Evolutionary conservation across 192 early-diverging fungal species (phyloP).

Genomic region (Allomyces macrogynus): DNA sequence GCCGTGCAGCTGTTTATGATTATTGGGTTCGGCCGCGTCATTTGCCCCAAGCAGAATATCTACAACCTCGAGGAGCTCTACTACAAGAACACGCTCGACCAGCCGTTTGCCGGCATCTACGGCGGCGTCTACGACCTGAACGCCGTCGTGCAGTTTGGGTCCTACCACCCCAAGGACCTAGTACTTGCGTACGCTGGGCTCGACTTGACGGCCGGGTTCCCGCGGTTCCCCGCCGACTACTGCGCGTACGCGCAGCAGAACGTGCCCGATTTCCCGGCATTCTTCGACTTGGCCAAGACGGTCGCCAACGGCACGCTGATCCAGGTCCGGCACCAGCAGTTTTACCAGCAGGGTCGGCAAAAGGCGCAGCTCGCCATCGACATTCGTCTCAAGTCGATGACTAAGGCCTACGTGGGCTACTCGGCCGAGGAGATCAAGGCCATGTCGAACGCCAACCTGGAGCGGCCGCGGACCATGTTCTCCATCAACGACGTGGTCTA

Average conservation of each 20-base stretch:
- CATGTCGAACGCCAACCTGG: not conserved
- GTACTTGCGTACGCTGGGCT: not conserved
- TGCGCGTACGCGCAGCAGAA: not conserved
- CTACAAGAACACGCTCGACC: slow-evolving; percentile 23
- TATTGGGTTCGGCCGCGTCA: slow-evolving; percentile 56
- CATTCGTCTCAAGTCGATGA: not conserved
- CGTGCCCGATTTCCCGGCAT: not conserved
- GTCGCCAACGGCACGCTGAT: not conserved
- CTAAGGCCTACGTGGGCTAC: not conserved
- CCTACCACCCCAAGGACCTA: not conserved
- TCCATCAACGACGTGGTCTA: slow-evolving; percentile 50
- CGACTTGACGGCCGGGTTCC: not conserved
- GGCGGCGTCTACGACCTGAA: slow-evolving; percentile 40
- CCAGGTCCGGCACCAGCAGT: not conserved
- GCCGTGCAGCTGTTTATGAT: slow-evolving; percentile 71
- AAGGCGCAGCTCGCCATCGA: not conserved
- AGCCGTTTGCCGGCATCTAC: slow-evolving; percentile 48
- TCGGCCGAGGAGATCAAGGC: not conserved
- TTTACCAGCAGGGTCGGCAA: not conserved
- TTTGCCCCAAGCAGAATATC: slow-evolving; percentile 57
- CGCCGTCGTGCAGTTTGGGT: slow-evolving; percentile 30
- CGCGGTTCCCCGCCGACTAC: not conserved
- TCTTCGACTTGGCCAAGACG: not conserved
- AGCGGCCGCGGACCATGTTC: slow-evolving; percentile 25
- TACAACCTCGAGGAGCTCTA: slow-evolving; percentile 43